Conservation (phyloP, 2,329 filamentous ascomycete species). For the Fusarium camptoceras region DNA sequence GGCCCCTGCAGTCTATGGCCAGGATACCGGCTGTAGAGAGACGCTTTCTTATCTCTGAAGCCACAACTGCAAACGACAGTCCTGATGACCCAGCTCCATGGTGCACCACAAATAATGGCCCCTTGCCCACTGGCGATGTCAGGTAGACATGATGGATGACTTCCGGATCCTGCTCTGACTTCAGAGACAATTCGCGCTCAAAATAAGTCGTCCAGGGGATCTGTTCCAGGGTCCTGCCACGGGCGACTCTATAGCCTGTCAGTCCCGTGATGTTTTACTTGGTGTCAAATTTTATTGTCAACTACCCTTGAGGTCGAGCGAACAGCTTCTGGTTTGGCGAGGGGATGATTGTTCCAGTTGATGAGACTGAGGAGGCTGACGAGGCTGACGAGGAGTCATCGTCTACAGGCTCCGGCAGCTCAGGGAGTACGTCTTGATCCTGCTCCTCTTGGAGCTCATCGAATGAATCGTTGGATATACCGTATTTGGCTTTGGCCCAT, state of each 20-base stretch:
- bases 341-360: slow-evolving; percentile 90
- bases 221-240: slow-evolving; percentile 69
- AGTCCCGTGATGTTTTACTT: slow-evolving; percentile 37
- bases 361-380: slow-evolving; percentile 85
- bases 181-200: slow-evolving; percentile 84
- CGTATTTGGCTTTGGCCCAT: slow-evolving; percentile 81
- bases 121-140: slow-evolving; percentile 79
- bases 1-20: slow-evolving; percentile 86
- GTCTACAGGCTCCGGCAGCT: slow-evolving; percentile 59
- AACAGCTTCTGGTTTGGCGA: slow-evolving; percentile 79
- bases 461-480: slow-evolving; percentile 63
- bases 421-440: slow-evolving; percentile 59
- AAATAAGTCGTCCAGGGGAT: slow-evolving; percentile 93
- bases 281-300: slow-evolving; percentile 9
- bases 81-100: slow-evolving; percentile 95
- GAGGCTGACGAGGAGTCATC: slow-evolving; percentile 81
- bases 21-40: slow-evolving; percentile 86
- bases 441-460: slow-evolving; percentile 66
- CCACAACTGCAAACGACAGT: slow-evolving; percentile 87
- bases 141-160: slow-evolving; percentile 88
- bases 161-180: slow-evolving; percentile 56
- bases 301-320: slow-evolving; percentile 75
- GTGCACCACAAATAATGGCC: slow-evolving; percentile 91
- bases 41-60: slow-evolving; percentile 79
- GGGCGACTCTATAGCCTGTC: slow-evolving; percentile 56